A percentile compares a stretch with the other conserved stretches of the same genome.
phyloP scores from a whole-genome alignment of 495 filamentous ascomycete species.

The Neurospora sp. region DNA sequence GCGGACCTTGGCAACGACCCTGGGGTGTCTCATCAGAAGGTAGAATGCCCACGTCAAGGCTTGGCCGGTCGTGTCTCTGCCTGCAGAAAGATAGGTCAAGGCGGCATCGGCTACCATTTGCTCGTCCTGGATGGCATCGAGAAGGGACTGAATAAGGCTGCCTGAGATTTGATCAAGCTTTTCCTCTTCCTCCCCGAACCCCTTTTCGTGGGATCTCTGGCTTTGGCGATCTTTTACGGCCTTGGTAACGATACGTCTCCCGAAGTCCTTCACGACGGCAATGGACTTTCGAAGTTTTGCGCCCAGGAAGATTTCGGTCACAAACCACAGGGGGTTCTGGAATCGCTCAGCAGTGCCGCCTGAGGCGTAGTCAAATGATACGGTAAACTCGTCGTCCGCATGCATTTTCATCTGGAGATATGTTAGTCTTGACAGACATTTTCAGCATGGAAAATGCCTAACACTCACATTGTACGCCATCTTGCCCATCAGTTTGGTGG shows the following conservation, averaged over 20 bases:
- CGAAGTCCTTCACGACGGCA: conserved; percentile 38
- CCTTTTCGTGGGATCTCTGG: neutral
- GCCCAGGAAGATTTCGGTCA: conserved; percentile 44
- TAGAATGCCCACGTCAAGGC: conserved; percentile 52
- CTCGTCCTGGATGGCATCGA: conserved; percentile 41
- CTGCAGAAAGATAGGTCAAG: conserved; percentile 50
- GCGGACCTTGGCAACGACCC: conserved; percentile 26
- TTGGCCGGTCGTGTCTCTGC: conserved; percentile 51
- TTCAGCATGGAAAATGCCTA: neutral
- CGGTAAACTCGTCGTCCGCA: conserved; percentile 44
- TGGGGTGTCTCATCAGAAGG: conserved; percentile 41
- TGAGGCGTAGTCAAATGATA: conserved; percentile 48
- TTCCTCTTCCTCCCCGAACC: conserved; percentile 4
- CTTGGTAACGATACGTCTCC: conserved; percentile 39
- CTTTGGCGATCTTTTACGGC: conserved; percentile 26
- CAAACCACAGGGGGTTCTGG: conserved; percentile 49
- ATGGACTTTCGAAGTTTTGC: conserved; percentile 35
- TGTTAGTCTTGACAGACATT: conserved; percentile 2
- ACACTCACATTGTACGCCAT: conserved; percentile 47
- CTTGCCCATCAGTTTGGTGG: conserved; percentile 49
- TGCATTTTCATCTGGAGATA: conserved; percentile 47
- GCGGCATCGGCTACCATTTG: conserved; percentile 47
- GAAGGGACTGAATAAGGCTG: conserved; percentile 45
- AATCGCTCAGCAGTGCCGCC: conserved; percentile 49
- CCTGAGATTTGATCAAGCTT: conserved; percentile 37